Conservation (phyloP, 768 basidiomycete genomes). For the Podaxis sp. region DNA sequence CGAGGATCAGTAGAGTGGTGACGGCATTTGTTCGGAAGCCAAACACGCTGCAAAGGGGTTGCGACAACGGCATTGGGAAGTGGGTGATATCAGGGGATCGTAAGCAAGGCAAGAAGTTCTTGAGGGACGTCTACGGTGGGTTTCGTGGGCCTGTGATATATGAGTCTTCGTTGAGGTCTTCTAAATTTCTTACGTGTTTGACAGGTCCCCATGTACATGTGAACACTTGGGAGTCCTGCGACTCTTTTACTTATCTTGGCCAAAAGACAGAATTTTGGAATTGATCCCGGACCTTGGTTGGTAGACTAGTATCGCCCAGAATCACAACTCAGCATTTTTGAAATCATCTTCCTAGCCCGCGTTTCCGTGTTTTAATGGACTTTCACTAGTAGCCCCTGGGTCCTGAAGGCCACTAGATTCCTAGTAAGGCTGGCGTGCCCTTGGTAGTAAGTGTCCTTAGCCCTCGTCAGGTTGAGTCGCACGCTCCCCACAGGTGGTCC, state of each 20-base stretch:
- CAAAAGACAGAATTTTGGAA: not conserved
- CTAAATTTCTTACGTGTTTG: not conserved
- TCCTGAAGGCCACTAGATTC: no score
- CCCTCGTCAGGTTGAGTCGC: no score
- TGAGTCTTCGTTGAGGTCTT: not conserved
- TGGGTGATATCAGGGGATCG: not conserved
- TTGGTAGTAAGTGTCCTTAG: no score
- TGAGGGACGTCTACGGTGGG: not conserved
- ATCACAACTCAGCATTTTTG: no score
- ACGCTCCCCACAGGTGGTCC: no score
- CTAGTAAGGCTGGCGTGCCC: no score
- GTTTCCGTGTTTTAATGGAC: no score
- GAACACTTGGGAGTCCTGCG: not conserved
- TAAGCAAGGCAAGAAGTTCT: not conserved
- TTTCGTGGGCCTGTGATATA: not conserved
- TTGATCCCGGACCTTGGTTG: not conserved
- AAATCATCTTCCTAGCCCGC: no score
- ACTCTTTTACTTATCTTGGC: not conserved
- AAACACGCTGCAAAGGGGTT: not conserved
- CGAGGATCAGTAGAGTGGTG: not conserved
- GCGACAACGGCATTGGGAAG: not conserved
- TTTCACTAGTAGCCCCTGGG: no score
- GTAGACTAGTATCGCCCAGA: no score
- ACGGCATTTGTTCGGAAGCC: slow-evolving; percentile 6
- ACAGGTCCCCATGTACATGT: not conserved